Base-by-base conservation (phyloP, 176 grass and related monocot species). In the Juncus inflexus region DNA sequence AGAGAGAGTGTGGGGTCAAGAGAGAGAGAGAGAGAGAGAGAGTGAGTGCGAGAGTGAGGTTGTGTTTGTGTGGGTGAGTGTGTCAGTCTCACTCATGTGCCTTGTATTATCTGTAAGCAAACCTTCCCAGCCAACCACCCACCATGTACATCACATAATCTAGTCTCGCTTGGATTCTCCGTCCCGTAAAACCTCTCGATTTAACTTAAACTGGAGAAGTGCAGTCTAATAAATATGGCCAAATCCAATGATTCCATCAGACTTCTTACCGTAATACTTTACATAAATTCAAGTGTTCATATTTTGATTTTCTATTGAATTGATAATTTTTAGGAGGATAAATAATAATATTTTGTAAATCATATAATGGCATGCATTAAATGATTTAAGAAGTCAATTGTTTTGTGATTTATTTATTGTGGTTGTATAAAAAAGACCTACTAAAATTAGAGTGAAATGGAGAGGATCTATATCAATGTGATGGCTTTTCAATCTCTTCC, bases 101-200 rank as follows among this genome's bases (percentile, higher is more conserved):
- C 12, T 52, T 71, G 53, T 71, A 58, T 71, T 71, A 58, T 71
- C 68, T 58, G 68, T 71, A 59, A 71, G n/a, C 68, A 71, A 71
- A 60, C 54, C 54, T 12, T 71, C 68, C 54, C 15, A 71, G 68
- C 68, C 68, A 71, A 71, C 68, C 54, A 71, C 68, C 68, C 53
- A 37, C 43, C 9, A 9, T 47, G 15, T 71, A 71, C 54, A 38
- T 47, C 36, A 47, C 43, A 47, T 59, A 71, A 71, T 71, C 68
- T 71, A 71, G 28, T 59, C 67, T 71, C n/a, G 28, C 39, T 71
- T 36, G 54, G 54, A 71, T 71, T 71, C 67, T 60, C 40, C 42
- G 37, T 36, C 43, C 39, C 9, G 2, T 7, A 6, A 68, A 55
- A 42, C 15, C 54, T 71, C 68, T 71, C 68, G 37, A 59, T 58